Evolutionary conservation across 2,329 filamentous ascomycete species (phyloP).

Genomic region (Ustulina deusta): DNA sequence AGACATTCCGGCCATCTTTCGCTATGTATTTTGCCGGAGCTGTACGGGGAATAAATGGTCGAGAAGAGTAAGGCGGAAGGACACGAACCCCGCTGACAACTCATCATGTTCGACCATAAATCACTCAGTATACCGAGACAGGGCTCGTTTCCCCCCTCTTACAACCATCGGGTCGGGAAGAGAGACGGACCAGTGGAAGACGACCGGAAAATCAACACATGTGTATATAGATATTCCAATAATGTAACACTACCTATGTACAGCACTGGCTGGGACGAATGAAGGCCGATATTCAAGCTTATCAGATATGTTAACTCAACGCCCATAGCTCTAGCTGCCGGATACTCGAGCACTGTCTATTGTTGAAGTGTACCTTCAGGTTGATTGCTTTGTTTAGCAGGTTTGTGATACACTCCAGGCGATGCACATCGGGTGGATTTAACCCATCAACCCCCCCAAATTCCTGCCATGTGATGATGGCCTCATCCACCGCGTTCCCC

Average conservation of each 20-base stretch:
- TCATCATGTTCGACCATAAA: background rate
- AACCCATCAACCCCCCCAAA: background rate
- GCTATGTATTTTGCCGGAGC: background rate
- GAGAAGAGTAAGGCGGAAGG: background rate
- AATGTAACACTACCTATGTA: slow-evolving; percentile 41
- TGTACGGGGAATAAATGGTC: background rate
- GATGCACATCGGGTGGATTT: background rate
- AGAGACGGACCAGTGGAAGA: background rate
- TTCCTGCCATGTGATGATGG: background rate
- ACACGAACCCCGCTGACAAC: background rate
- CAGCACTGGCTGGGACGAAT: slow-evolving; percentile 20
- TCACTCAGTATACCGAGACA: background rate
- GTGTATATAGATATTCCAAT: slow-evolving; percentile 32
- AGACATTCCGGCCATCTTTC: background rate
- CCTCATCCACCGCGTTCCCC: slow-evolving; percentile 85
- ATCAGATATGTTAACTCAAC: slow-evolving; percentile 11
- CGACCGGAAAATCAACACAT: slow-evolving; percentile 12
- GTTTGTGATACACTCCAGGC: background rate
- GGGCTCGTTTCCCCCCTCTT: background rate
- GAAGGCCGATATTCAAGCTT: slow-evolving; percentile 23
- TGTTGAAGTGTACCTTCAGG: background rate
- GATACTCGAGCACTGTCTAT: background rate
- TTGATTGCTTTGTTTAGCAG: background rate
- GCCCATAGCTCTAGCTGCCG: slow-evolving; percentile 5
- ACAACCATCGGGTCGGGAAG: background rate